Evolutionary conservation across 139 green algal species (phyloP).

Genomic region (Volvox reticuliferus): DNA sequence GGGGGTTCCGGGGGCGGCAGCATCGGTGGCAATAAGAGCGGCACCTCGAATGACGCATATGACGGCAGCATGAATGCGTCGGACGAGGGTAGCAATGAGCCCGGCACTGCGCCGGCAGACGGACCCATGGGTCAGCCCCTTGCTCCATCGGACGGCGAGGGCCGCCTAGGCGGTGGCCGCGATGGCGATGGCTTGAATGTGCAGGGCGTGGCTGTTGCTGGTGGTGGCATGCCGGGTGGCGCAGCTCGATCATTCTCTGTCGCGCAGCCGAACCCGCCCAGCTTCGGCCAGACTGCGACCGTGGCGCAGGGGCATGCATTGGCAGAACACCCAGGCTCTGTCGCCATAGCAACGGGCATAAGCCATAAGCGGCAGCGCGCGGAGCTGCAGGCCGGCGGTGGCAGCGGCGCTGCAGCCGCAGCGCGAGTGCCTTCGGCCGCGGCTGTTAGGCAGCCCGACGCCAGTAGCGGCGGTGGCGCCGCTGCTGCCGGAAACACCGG

Average conservation of each 20-base stretch:
- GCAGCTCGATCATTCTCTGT: slow-evolving; percentile 32
- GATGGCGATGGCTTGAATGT: slow-evolving; percentile 20
- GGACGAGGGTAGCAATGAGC: slow-evolving; percentile 68
- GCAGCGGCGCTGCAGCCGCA: neutral
- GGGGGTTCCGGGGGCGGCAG: slow-evolving; percentile 48
- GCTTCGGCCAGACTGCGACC: neutral
- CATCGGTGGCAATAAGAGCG: slow-evolving; percentile 43
- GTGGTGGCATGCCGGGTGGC: slow-evolving; percentile 2
- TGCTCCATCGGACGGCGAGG: slow-evolving; percentile 21
- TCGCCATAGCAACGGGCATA: neutral
- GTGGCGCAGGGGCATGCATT: neutral
- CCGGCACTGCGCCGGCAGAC: slow-evolving; percentile 52
- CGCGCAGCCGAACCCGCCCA: slow-evolving; percentile 14
- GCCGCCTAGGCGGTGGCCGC: neutral
- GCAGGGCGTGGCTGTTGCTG: slow-evolving; percentile 18
- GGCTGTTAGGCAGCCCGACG: neutral
- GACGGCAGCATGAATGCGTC: slow-evolving; percentile 61
- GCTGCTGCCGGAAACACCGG: neutral
- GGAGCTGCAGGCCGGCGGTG: neutral
- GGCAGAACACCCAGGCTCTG: neutral
- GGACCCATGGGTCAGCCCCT: slow-evolving; percentile 41
- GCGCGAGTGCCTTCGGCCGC: neutral
- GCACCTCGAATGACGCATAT: slow-evolving; percentile 43
- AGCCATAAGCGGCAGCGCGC: slow-evolving; percentile 14
- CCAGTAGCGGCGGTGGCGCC: neutral